Percentiles rank a stretch among this genome's conserved stretches.
phyloP scores from a whole-genome alignment of 306 rosid species.

The Sophora flavescens region DNA sequence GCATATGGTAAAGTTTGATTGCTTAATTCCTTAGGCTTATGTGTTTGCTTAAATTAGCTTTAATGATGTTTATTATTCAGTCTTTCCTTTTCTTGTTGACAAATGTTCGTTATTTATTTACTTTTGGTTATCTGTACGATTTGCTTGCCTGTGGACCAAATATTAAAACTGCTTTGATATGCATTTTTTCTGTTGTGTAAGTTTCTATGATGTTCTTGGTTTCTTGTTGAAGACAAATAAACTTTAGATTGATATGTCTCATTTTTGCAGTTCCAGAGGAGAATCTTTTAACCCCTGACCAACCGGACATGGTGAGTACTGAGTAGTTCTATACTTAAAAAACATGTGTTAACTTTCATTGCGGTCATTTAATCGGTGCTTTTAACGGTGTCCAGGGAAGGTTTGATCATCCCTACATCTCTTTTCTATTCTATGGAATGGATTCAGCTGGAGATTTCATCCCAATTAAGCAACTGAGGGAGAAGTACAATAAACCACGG shows the following conservation, averaged over 20 bases:
- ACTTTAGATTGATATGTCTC: slow-evolving; percentile 41
- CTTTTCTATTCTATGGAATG: slow-evolving; percentile 90
- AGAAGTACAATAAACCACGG: slow-evolving; percentile 80
- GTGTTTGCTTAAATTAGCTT: slow-evolving; percentile 24
- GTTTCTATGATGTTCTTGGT: no score
- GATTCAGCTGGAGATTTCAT: slow-evolving; percentile 93
- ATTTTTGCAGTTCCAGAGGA: slow-evolving; percentile 87
- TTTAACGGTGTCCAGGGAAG: slow-evolving; percentile 63
- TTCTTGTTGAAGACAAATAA: no score
- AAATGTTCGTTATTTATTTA: slow-evolving; percentile 6
- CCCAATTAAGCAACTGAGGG: slow-evolving; percentile 89
- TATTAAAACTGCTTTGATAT: slow-evolving; percentile 31
- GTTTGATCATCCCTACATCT: slow-evolving; percentile 86
- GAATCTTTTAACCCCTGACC: slow-evolving; percentile 69
- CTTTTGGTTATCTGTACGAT: slow-evolving; percentile 5
- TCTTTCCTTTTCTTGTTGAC: neutral
- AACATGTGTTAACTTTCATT: neutral
- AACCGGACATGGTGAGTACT: slow-evolving; percentile 80
- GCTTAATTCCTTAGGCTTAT: slow-evolving; percentile 31
- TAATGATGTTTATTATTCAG: slow-evolving; percentile 9
- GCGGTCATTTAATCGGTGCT: slow-evolving; percentile 13
- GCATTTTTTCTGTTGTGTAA: slow-evolving; percentile 16
- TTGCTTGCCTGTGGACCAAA: slow-evolving; percentile 23
- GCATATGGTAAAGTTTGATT: slow-evolving; percentile 76
- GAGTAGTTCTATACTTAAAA: slow-evolving; percentile 23